Base-by-base conservation (phyloP, 441 rosid genomes). In the Capsella rubella region DNA sequence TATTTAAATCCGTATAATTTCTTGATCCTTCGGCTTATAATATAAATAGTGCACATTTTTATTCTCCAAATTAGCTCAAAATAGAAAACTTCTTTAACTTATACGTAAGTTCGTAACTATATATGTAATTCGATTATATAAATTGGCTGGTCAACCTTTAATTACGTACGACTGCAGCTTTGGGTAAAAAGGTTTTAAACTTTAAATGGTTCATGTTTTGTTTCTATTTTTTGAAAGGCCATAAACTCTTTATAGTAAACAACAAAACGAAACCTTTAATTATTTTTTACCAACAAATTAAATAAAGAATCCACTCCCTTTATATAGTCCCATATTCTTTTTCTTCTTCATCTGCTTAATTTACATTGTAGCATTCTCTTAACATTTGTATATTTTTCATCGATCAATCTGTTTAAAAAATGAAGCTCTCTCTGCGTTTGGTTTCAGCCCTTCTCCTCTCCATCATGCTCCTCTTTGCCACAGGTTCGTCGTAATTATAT, bases 371-470 rank as follows among this genome's bases (percentile, higher is more conserved):
- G 13, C 32, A 25, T 60, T 60, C 50, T 60, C 50, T 25, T 25
- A 69, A 54, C 47, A 32, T 52, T 69, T 46, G 2, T 31, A 35
- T 52, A 31, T 60, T 29, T 15, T 1, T 21, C 25, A 1, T 21
- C 25, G 25, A 21, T 21, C 25, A 21, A 21, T 68, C 51, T 68
- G 52, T 70, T 15, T 16, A 6, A 49, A 49, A 68, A 28, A 78
- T 78, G 78, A 73, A 68, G 50, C 54, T 67, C 47, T 73, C 78
- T 37, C 27, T 67, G 21, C 78, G 78, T 73, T 68, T 73, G 45
- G 37, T 73, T 47, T 68, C 78, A 47, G 27, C 67, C 46, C 21
- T 68, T 73, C 62, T 78, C 72, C 56, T 78, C 63, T 35, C 69
- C 16, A 34, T 69, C 78, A 73, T 78, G 57, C 62, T 78, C 45